Evolutionary conservation across 345 rosid species (phyloP), one percentile per base, ranked within the genome.

Genomic region (Aurinia saxatilis): DNA sequence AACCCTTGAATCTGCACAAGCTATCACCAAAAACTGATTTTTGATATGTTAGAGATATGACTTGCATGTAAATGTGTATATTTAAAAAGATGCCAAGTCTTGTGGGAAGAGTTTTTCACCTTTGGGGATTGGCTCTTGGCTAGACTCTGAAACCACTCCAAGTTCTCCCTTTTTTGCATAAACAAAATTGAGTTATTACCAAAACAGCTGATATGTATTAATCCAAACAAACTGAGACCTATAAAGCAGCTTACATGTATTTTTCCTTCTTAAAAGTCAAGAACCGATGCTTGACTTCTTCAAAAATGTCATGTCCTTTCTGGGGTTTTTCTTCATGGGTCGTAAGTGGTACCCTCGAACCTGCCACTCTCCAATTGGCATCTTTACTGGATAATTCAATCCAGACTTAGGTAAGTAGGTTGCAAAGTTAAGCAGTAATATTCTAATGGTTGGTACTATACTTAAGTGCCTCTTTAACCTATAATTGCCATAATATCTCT

Each of bases 1-100:
- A 67, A 90, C 95, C 75, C 95, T 82, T 52, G 97, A 90, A 67
- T 90, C 97, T 31, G 84, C 88, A 79, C 97, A 90, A 44, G 97
- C 90, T 62, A 87, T 78, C 75, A 85, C 95, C 92, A 81, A 80
- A 71, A 90, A 84, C 97, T 87, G 87, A 54, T 40, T 78, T 66
- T 21, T 33, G 71, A 71, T 48, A 9, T 37, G 73, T 73, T 63
- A 76, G 85, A 46, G 21, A 6, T 17, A 29, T 45, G 14, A 34
- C 42, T 45, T n/a, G 31, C 33, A n/a, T 44, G 21, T 41, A 31
- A 44, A 18, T 59, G 31, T 60, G 13, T n/a, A 7, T 5, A 42
- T 45, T 5, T 19, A 60, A 50, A 23, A 17, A 37, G 46, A 42
- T 49, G 17, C 30, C 37, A n/a, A 15, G 29, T 38, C 30, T 27